Base-by-base conservation (phyloP, 208 protist genomes). In the Endotrypanum monterogeii region DNA sequence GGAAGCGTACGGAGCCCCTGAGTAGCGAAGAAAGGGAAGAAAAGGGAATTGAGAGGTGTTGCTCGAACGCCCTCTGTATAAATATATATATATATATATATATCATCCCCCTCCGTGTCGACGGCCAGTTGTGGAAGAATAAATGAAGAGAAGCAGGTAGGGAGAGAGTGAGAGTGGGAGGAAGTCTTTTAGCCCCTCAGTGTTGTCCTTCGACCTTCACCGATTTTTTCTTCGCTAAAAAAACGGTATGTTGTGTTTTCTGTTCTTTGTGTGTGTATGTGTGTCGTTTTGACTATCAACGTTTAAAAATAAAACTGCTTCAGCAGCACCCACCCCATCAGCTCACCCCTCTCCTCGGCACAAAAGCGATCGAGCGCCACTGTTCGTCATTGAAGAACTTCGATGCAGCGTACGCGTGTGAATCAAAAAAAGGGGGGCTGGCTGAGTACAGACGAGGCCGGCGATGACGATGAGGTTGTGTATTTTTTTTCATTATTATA, bases 1-100 rank as follows among this genome's bases (percentile, higher is more conserved):
- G 9, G 99, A 99, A 61, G 98, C 92, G 14, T 97, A 92, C 68
- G 94, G 94, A 28, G 94, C 94, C 1, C 84, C 92, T 12, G 52
- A 74, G 39, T 87, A 71, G 44, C 50, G 37, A 7, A 57, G 54
- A 28, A 37, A 51, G 25, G 2, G 25, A 67, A 6, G 50, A 11
- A 11, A 18, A 51, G 14, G n/a, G 23, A 6, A n/a, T 23, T 39
- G 30, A 68, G 41, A 51, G 41, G 44, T 9, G 62, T 28, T 46
- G 60, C 60, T 20, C 9, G 37, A 1, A 68, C 62, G 12, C n/a
- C 44, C 51, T 41, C 6, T 5, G 41, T 7, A 23, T 52, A 2
- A 1, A n/a, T 8, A 16, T 37, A 12, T 25, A 37, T 8, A 1
- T 28, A 11, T 48, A 35, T n/a, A 4, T 11, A 8, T 16, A 5